Percentiles rank a stretch among this genome's conserved stretches.
Evolutionary conservation across 1,284 basidiomycete species (phyloP).

Genomic region (Sporisorium scitamineum): DNA sequence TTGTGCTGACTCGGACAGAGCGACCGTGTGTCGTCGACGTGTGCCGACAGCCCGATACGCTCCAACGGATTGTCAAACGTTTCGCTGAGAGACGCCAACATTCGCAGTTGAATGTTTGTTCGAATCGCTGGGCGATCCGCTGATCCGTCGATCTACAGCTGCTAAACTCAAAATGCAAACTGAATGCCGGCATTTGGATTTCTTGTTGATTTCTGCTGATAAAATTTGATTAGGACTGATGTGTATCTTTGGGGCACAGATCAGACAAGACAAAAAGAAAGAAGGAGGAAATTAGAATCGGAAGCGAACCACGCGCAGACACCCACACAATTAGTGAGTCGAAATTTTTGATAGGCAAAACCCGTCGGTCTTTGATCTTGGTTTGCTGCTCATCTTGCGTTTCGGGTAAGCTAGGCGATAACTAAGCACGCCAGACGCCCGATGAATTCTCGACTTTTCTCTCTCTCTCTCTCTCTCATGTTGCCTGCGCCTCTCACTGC

Average conservation of each 20-base stretch:
- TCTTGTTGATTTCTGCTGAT: background rate
- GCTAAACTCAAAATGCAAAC: background rate
- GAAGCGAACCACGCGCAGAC: constrained; percentile 5
- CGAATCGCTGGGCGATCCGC: background rate
- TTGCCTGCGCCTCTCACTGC: background rate
- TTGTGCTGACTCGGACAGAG: no score
- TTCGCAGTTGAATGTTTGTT: no score
- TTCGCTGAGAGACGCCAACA: no score
- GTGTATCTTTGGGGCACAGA: constrained; percentile 7
- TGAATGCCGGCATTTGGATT: background rate
- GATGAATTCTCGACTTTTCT: constrained; percentile 1
- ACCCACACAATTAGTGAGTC: background rate
- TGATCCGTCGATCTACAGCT: background rate
- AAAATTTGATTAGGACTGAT: no score
- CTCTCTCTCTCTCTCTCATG: background rate
- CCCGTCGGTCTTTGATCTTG: constrained; percentile 31
- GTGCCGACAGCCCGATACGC: no score
- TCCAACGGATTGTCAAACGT: no score
- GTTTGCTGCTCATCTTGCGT: background rate
- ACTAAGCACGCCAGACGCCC: background rate
- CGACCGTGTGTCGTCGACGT: no score
- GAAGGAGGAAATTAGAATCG: background rate
- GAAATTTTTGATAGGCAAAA: constrained; percentile 35
- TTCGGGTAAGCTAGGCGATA: background rate
- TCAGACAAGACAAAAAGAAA: no score